Base-by-base conservation (phyloP, 2,329 filamentous ascomycete species). In the Parascedosporium putredinis region DNA sequence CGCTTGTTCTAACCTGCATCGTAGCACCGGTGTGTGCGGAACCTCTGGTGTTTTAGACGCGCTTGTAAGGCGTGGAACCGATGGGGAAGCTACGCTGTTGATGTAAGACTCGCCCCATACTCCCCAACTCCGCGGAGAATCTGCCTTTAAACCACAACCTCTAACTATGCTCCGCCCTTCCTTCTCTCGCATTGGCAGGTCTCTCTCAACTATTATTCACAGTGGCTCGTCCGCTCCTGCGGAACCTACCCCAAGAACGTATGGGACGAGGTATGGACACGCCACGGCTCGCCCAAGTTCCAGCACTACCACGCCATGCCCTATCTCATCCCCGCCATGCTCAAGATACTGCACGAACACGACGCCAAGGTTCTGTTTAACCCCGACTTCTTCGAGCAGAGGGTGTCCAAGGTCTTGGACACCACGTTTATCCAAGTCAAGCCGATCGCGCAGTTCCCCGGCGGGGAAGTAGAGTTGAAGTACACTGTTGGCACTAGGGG, bases 231-330 rank as follows among this genome's bases (percentile, higher is more conserved):
- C 10, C 55, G 62, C 18, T 62, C 57, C 2, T 62, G 59, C 46
- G 67, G 68, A 4, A 62, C 56, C 12, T 72, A 71, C 60, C 66
- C 67, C 0, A 53, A 59, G 3, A 18, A 40, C 8, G 20, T 40
- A 8, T 40, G 36, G 36, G 36, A 40, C 3, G 55, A 60, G 1
- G 59, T 77, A 10, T 78, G 75, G 75, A 54, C 70, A 66, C 62
- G 67, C 10, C 67, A 77, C 52, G 70, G 69, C 3, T 61, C 59
- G 18, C 68, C 66, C 4, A 65, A 73, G 1, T 79, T 75, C 61
- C 67, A 73, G 9, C 70, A 77, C 56, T 70, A 73, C 56, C 67
- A 78, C 53, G 63, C 66, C 25, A 75, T 76, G 71, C 52, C 51
- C 1, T 65, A 70, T 18, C 36, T 40, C 36, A 3, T 40, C 44